Conservation (phyloP, 2,329 filamentous ascomycete species). For the Davidsoniella virescens region DNA sequence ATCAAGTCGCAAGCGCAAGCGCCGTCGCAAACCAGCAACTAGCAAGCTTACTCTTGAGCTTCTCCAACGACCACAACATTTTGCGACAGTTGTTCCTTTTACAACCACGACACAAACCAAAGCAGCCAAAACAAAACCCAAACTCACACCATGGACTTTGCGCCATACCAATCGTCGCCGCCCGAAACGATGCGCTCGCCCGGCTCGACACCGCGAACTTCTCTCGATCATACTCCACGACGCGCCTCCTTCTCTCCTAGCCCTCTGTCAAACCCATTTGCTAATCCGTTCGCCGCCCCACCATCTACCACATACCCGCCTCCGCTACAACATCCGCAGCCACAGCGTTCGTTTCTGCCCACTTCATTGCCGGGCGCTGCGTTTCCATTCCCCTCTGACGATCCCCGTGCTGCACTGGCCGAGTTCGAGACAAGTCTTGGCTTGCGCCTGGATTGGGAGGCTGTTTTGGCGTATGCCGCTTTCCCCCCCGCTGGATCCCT, state of each 20-base stretch:
- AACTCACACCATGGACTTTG: conserved; percentile 60
- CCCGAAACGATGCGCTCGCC: conserved; percentile 77
- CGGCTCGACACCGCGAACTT: conserved; percentile 35
- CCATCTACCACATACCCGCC: conserved; percentile 23
- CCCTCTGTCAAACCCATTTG: conserved; percentile 15
- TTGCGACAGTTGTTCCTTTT: too few species aligned
- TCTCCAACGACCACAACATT: too few species aligned
- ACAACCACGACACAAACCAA: too few species aligned
- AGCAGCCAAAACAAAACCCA: too few species aligned
- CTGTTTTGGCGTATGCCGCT: conserved; percentile 71
- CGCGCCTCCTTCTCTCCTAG: conserved; percentile 36
- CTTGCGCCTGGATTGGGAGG: conserved; percentile 75
- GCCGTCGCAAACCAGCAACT: too few species aligned
- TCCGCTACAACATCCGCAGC: conserved; percentile 24
- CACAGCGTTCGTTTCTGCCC: conserved; percentile 19
- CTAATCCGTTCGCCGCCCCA: conserved; percentile 13
- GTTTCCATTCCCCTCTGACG: conserved; percentile 20
- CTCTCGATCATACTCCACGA: conserved; percentile 37
- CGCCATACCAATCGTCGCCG: conserved; percentile 85
- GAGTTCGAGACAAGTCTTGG: conserved; percentile 87
- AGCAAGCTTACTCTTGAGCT: too few species aligned
- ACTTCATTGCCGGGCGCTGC: conserved; percentile 20
- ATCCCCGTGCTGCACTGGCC: conserved; percentile 42
- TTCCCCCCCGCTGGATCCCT: conserved; percentile 78
- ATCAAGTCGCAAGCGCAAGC: too few species aligned